Base-by-base conservation (phyloP, 345 rosid genomes). In the Melaleuca alternifolia region DNA sequence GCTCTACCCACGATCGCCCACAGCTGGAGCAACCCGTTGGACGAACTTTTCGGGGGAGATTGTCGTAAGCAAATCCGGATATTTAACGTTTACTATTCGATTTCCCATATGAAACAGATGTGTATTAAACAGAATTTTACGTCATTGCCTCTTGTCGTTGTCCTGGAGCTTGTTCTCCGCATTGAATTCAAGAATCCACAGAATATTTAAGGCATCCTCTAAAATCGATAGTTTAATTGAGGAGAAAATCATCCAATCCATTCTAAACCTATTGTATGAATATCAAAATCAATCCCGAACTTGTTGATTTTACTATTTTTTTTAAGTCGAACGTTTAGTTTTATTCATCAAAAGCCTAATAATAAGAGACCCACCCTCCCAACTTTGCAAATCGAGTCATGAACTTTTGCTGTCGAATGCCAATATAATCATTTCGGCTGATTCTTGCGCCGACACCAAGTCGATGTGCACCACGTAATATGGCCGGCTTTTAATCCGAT, bases 391-490 rank as follows among this genome's bases (percentile, higher is more conserved):
- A 16, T 62, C 30, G 1, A 15, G 11, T 15, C 6, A 3, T 65
- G 4, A 65, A 30, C 44, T 0, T 30, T 30, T 30, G 6, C 41
- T 10, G 2, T 65, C 7, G 15, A 30, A 16, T 30, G 10, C 16
- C 6, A 10, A 30, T 8, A 7, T 30, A 30, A 1, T 30, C 1
- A 7, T 15, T 16, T 6, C 3, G 0, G 18, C 4, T 6, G 15
- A 65, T 30, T 41, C 4, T 41, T 41, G 4, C 41, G 6, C 20
- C 16, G 11, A 30, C 15, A n/a, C n/a, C n/a, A 18, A 14, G 21
- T 23, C 6, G 37, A 3, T 0, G 0, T 65, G 77, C 41, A 4
- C 0, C 77, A 15, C 3, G 3, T 33, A 20, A 0, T 11, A 7
- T 5, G 11, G 21, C 3, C 0, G 7, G 0, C 11, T 57, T 24